Evolutionary conservation across 148 eudicot species (phyloP).

Genomic region (Camellia granthamiana): DNA sequence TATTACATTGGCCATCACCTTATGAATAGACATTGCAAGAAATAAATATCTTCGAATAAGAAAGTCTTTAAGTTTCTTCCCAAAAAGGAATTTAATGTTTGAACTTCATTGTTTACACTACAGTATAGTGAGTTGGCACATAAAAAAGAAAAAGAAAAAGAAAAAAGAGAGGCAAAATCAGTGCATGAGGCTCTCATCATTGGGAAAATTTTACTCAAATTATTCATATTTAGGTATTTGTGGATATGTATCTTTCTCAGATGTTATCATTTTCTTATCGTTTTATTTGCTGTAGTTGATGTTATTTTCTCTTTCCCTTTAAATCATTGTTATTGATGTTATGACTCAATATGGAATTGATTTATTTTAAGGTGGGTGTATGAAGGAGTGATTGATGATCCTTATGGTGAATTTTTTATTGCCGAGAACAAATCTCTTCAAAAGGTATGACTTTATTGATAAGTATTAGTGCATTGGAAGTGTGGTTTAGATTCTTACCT

Average conservation of each 20-base stretch:
- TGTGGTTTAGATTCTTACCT: conserved; percentile 17
- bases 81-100: neutral
- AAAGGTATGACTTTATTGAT: conserved; percentile 51
- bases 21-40: neutral
- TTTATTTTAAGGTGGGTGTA: conserved; percentile 76
- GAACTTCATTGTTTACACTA: neutral
- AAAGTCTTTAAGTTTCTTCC: neutral
- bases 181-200: no score
- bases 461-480: conserved; percentile 3
- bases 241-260: neutral
- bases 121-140: neutral
- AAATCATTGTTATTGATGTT: neutral
- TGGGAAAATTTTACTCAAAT: neutral
- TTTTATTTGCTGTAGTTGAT: neutral
- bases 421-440: conserved; percentile 87
- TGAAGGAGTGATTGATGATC: conserved; percentile 99
- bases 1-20: neutral
- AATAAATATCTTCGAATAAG: neutral
- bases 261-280: neutral
- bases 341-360: conserved; percentile 16
- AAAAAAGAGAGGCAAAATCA: no score
- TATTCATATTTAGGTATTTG: neutral
- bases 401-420: conserved; percentile 91
- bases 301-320: neutral
- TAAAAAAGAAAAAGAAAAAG: no score